Percentiles rank a stretch among this genome's conserved stretches.
Conservation (phyloP, 768 basidiomycete species). For the Boletus subparvulus region DNA sequence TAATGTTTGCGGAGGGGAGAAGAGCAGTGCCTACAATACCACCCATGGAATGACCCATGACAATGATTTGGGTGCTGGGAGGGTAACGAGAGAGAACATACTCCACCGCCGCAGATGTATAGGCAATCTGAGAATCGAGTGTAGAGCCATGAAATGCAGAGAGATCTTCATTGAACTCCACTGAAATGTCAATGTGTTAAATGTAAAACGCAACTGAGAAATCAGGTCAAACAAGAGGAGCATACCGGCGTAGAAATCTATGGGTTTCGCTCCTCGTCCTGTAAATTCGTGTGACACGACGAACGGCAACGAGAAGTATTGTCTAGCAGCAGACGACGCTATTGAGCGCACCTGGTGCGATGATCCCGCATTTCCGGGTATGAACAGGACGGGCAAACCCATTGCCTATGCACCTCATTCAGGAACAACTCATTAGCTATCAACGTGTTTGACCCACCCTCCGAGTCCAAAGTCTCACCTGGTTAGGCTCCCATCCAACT, state of each 20-base stretch:
- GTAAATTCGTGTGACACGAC: conserved; percentile 53
- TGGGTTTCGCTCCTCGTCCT: conserved; percentile 44
- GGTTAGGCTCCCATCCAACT: conserved; percentile 70
- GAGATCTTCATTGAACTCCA: conserved; percentile 96
- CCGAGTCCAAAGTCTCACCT: conserved; percentile 40
- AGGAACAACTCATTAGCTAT: conserved; percentile 1
- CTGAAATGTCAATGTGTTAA: conserved; percentile 27
- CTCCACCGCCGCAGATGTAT: conserved; percentile 65
- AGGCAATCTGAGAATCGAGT: conserved; percentile 75
- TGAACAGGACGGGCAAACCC: conserved; percentile 89
- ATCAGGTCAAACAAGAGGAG: neutral
- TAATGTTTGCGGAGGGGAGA: conserved; percentile 63
- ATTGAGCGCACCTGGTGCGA: conserved; percentile 93
- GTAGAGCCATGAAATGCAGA: conserved; percentile 94
- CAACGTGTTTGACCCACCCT: conserved; percentile 3
- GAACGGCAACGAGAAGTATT: conserved; percentile 68
- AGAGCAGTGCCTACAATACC: conserved; percentile 86
- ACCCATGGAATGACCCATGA: conserved; percentile 98
- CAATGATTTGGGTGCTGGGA: conserved; percentile 56
- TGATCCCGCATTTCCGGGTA: conserved; percentile 96
- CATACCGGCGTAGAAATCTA: conserved; percentile 89
- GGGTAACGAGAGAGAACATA: conserved; percentile 83
- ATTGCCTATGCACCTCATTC: conserved; percentile 20
- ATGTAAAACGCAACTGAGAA: neutral
- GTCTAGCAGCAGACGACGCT: conserved; percentile 84